Evolutionary conservation across 768 basidiomycete genomes (phyloP), one percentile per base, ranked within the genome.

Genomic region (Sarcomyxa edulis): DNA sequence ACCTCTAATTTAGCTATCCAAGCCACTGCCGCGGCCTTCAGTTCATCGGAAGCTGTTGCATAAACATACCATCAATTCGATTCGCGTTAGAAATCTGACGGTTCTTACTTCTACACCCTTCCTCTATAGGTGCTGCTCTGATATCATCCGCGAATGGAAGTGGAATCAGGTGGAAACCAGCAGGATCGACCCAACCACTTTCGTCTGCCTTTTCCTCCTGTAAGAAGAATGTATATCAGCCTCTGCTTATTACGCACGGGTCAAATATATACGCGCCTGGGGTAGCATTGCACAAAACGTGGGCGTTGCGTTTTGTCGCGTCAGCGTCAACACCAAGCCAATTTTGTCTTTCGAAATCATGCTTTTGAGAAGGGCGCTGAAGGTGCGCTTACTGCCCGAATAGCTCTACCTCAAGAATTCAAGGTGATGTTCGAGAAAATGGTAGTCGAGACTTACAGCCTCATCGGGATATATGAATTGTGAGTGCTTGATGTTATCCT

Each of bases 101-200:
- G 31, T 39, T n/a, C 59, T 20, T 60, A 80, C 91, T 84, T 68
- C 72, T 70, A 48, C 71, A 65, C 6, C 70, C 81, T 39, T 76
- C 68, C 14, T 81, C 75, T 8, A 92, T 60, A 2, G 85, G 81
- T 5, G 86, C 85, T 14, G 71, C 69, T 33, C 96, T 79, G 34
- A 98, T 84, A 50, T 99, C 96, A 54, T 99, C 96, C 4, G 88
- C 85, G 55, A 87, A 99, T 1, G 95, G 94, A n/a, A 97, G 58
- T 11, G 85, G 84, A 42, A 97, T 84, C 35, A 98, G 68, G 58
- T 98, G 93, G 51, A 98, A 86, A 5, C 96, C 96, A 2, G 88
- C 79, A 23, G 96, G 90, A 28, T 86, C 81, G 36, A 76, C 79
- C 69, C 79, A 85, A 6, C 87, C 89, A 7, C 71, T 73, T 22